Base-by-base conservation (phyloP, 768 basidiomycete species). In the Tremella mesenterica region DNA sequence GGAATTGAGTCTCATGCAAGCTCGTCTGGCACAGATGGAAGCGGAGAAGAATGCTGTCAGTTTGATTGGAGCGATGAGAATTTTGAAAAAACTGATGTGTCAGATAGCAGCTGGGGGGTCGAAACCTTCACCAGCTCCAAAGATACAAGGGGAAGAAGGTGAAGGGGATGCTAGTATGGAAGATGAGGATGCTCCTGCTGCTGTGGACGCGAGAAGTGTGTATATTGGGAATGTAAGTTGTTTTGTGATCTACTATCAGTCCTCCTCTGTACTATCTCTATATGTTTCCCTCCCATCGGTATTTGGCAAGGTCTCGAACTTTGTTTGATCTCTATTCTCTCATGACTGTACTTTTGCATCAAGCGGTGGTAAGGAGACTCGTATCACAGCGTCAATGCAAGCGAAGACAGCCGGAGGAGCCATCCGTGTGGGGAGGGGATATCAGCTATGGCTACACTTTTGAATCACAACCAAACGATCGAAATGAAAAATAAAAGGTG, bases 161-260 rank as follows among this genome's bases (percentile, higher is more conserved):
- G 52, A 54, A 29, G 41, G 20, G 30, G 63, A 61, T 21, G 56
- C 54, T 38, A 56, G 47, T 76, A 81, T 63, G 81, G 79, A 75
- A 70, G 90, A 90, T 62, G 90, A 90, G 63, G 90, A 95, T 65
- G 91, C 92, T 29, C 85, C 82, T 72, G 78, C 83, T 23, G 75
- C 79, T 23, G 83, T 90, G 21, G 95, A 99, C 73, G 73, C 76
- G 56, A 79, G 92, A 74, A 95, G 91, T 76, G 75, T 99, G 39
- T 96, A 90, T 73, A 85, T 99, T 65, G 95, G 95, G 50, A 99
- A 96, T 76, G 95, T 95, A 68, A 67, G 87, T 60, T 41, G 8
- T n/a, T 13, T 33, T 5, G 10, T 43, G 50, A 28, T 49, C n/a
- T 31, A 27, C 2, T 30, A 14, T 20, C 31, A 9, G 20, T 43